These are phyloP conservation scores for Diaporthe caulivora DNA, from an alignment of 2,329 filamentous ascomycete species.

Conservation along the genomic window DNA sequence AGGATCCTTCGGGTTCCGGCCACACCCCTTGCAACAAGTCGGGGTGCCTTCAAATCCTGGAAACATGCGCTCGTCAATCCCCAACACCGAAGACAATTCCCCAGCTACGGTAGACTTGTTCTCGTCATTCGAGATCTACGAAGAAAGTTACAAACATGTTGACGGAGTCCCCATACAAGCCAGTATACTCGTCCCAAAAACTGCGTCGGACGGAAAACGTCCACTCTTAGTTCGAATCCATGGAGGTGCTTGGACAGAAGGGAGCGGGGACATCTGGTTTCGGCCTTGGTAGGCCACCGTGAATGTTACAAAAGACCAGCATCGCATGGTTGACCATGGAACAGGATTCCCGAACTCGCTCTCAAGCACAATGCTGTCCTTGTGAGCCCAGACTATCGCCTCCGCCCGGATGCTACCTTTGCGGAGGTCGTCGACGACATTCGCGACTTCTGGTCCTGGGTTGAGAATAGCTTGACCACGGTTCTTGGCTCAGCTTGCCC, in stretches of 20 bases:
- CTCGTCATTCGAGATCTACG: not conserved
- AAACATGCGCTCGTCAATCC: not conserved
- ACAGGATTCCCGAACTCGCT: not conserved
- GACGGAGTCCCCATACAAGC: not conserved
- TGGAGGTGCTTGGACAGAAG: not conserved
- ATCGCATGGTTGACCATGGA: not conserved
- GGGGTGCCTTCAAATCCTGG: not conserved
- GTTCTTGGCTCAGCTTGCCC: not conserved
- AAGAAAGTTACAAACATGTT: not conserved
- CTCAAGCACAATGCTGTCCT: slow-evolving; percentile 1
- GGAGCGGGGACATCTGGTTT: not conserved
- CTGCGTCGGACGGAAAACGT: not conserved
- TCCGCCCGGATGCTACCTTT: not conserved
- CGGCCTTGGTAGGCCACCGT: not conserved
- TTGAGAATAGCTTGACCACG: not conserved
- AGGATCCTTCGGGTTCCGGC: not conserved
- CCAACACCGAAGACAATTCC: not conserved
- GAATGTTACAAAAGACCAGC: not conserved
- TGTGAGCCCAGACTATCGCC: not conserved
- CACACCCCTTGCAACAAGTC: not conserved
- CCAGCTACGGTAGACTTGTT: not conserved
- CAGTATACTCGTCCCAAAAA: not conserved
- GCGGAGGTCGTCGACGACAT: not conserved
- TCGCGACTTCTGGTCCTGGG: slow-evolving; percentile 5
- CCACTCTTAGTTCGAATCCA: not conserved